Percentiles rank a stretch among this genome's conserved stretches.
Conservation (phyloP, 2,329 filamentous ascomycete species). For the Penicillium sp. region DNA sequence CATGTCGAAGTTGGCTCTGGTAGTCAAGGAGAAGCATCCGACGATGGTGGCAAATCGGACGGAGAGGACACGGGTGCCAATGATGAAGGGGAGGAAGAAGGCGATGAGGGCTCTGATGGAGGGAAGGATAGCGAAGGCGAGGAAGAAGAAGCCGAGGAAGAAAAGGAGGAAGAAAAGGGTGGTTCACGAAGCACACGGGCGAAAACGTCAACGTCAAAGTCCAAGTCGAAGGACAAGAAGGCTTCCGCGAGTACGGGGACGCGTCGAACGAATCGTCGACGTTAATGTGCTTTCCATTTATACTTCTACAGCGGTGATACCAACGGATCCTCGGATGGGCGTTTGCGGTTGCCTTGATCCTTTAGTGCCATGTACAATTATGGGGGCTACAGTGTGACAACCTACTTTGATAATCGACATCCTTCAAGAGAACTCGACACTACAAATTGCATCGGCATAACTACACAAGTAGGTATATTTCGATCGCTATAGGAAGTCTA, state of each 20-base stretch:
- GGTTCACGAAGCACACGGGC: conserved; percentile 41
- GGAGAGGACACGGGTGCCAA: conserved; percentile 35
- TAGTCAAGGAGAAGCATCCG: conserved; percentile 30
- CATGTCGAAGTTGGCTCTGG: conserved; percentile 39
- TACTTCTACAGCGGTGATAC: conserved; percentile 25
- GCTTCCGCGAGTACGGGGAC: conserved; percentile 32
- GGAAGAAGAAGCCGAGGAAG: conserved; percentile 40
- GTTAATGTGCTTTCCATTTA: conserved; percentile 17
- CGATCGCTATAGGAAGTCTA: conserved; percentile 39
- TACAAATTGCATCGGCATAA: conserved; percentile 16
- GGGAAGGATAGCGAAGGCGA: conserved; percentile 39
- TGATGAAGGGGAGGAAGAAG: conserved; percentile 41
- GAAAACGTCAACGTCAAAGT: conserved; percentile 33
- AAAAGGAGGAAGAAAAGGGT: conserved; percentile 34
- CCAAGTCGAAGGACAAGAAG: conserved; percentile 38
- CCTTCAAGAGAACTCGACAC: neutral
- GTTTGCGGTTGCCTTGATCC: conserved; percentile 3
- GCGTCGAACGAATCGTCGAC: conserved; percentile 37
- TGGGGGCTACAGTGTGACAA: neutral
- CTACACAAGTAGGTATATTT: conserved; percentile 38
- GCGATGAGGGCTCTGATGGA: conserved; percentile 37
- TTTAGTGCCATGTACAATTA: neutral
- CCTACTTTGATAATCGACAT: neutral
- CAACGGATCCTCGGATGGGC: conserved; percentile 17
- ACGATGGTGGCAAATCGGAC: conserved; percentile 40